Base-by-base conservation (phyloP, 345 rosid species). In the Citropsis articulata region DNA sequence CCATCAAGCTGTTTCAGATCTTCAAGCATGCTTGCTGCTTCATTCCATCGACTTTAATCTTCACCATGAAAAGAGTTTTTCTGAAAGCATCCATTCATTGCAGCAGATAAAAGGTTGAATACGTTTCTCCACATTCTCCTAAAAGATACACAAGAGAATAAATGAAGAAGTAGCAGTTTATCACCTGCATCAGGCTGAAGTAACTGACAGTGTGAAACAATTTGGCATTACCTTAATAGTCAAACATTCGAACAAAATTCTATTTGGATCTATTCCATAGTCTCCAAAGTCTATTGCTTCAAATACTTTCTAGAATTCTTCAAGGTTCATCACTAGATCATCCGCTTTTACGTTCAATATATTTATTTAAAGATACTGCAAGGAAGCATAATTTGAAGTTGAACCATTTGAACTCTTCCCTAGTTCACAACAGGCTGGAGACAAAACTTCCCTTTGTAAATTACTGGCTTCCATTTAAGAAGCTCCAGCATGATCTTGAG, bases 21-120 rank as follows among this genome's bases (percentile, higher is more conserved):
- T 38, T 68, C 71, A 40, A 40, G 71, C 71, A 68, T 38, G 71
- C 55, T 36, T 18, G 71, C 55, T 38, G 71, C 71, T 40, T 38
- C 21, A 16, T 3, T 9, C 53, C 42, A 38, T 24, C 10, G 55
- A 9, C 5, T 63, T 63, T 31, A 4, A 61, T 36, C 59, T 33
- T 71, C 50, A 40, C 2, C 35, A 16, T 69, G 31, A 24, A 61
- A 19, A 24, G 28, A 8, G 31, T 74, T 63, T 36, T 42, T 63
- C 60, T 4, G 59, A 40, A 24, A 19, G 38, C 55, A 74, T 25
- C 60, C 69, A 63, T 61, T n/a, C 30, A 21, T 71, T 48, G 74
- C 82, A 61, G 73, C 76, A 75, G 35, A 21, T 33, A 84, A 36
- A 42, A 56, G 25, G 60, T n/a, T 38, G 59, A 76, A 70, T 62